phyloP scores from a whole-genome alignment of 371 early-diverging fungal genomes.

The Blakeslea trispora region DNA sequence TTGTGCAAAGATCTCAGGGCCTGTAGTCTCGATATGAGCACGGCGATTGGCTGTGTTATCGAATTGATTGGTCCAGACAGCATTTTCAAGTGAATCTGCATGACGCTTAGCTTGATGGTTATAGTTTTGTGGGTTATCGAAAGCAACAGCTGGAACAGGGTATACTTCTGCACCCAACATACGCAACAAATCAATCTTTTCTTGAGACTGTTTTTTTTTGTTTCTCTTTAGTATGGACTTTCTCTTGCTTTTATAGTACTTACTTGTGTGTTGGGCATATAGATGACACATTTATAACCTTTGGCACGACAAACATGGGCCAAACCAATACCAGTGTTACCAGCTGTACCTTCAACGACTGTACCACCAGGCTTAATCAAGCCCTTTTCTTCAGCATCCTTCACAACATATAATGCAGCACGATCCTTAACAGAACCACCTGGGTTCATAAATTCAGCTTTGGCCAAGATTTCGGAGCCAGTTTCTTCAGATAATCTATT shows the following conservation, averaged over 20 bases:
- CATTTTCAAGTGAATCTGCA: slow-evolving; percentile 80
- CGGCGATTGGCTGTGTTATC: slow-evolving; percentile 85
- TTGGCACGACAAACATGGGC: slow-evolving; percentile 94
- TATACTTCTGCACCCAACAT: slow-evolving; percentile 92
- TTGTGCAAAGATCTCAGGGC: slow-evolving; percentile 92
- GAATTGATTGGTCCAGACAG: slow-evolving; percentile 96
- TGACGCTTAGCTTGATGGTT: slow-evolving; percentile 91
- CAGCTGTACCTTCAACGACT: slow-evolving; percentile 94
- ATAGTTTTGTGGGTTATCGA: slow-evolving; percentile 91
- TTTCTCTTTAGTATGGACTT: not conserved
- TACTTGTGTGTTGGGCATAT: slow-evolving; percentile 96
- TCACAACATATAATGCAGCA: slow-evolving; percentile 90
- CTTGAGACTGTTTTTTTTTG: slow-evolving; percentile 70
- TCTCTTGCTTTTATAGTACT: not conserved
- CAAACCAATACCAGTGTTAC: slow-evolving; percentile 96
- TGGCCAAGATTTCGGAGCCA: slow-evolving; percentile 87
- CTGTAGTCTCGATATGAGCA: slow-evolving; percentile 94
- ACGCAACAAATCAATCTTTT: slow-evolving; percentile 89
- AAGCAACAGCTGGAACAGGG: slow-evolving; percentile 90
- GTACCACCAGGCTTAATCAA: slow-evolving; percentile 89
- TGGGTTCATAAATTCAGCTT: slow-evolving; percentile 98
- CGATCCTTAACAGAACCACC: slow-evolving; percentile 97
- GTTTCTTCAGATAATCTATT: slow-evolving; percentile 78
- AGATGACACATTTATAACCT: slow-evolving; percentile 96
- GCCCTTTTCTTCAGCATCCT: slow-evolving; percentile 91